Percentiles rank a stretch among this genome's conserved stretches.
Evolutionary conservation across 2,329 filamentous ascomycete species (phyloP).

Genomic region (Bertia moriformis): DNA sequence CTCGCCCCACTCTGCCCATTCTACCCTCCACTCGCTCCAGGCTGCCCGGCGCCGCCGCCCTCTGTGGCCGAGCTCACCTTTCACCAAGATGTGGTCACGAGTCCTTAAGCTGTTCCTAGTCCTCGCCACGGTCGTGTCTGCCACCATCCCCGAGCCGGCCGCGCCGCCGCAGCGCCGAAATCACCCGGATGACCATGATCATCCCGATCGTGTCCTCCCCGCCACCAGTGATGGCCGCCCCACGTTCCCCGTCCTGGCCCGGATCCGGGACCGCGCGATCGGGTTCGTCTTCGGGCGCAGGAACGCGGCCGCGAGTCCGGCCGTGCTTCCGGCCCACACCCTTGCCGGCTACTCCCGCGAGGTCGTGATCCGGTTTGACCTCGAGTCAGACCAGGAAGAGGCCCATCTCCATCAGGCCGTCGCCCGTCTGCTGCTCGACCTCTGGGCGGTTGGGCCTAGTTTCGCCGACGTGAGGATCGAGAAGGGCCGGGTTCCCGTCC

Average conservation of each 20-base stretch:
- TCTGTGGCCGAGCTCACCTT: no score
- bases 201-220: no score
- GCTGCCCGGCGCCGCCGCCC: no score
- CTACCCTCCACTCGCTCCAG: no score
- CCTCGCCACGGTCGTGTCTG: no score
- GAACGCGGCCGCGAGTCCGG: slow-evolving; percentile 10
- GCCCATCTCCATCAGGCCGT: slow-evolving; percentile 58
- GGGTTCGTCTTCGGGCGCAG: slow-evolving; percentile 32
- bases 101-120: no score
- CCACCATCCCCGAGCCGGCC: no score
- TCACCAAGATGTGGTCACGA: no score
- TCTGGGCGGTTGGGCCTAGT: slow-evolving; percentile 72
- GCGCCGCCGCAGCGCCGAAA: no score
- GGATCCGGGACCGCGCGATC: slow-evolving; percentile 32
- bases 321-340: slow-evolving; percentile 12
- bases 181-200: no score
- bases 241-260: slow-evolving; percentile 33
- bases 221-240: slow-evolving; percentile 11
- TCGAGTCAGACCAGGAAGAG: slow-evolving; percentile 56
- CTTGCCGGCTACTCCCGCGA: slow-evolving; percentile 55
- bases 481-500: slow-evolving; percentile 60
- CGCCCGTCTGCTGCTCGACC: slow-evolving; percentile 66
- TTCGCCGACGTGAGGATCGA: slow-evolving; percentile 76
- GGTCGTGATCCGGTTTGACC: slow-evolving; percentile 78
- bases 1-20: no score